Conservation (phyloP, 306 rosid species). For the Nissolia schottii region DNA sequence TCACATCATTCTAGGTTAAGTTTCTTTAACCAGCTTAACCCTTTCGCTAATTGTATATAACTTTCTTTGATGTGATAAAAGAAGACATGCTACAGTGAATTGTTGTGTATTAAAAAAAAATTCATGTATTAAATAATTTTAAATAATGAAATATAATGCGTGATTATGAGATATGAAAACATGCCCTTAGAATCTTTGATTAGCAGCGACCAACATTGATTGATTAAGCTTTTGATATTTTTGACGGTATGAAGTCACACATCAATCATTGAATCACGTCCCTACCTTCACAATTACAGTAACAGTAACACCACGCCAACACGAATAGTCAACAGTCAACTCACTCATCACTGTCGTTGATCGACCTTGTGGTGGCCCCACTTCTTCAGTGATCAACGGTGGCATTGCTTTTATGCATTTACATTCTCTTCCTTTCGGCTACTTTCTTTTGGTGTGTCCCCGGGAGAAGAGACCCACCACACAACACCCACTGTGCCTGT, state of each 20-base stretch:
- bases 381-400: slow-evolving; percentile 20
- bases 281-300: neutral
- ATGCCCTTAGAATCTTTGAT: neutral
- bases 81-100: neutral
- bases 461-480: slow-evolving; percentile 18
- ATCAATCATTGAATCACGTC: neutral
- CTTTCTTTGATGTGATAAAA: too few species aligned
- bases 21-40: too few species aligned
- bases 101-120: too few species aligned
- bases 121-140: too few species aligned
- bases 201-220: neutral
- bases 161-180: neutral
- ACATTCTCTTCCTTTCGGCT: slow-evolving; percentile 29
- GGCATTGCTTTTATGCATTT: slow-evolving; percentile 6
- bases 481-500: slow-evolving; percentile 23
- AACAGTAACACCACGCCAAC: neutral
- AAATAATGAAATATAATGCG: neutral
- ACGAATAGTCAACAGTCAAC: neutral
- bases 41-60: too few species aligned
- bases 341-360: slow-evolving; percentile 27
- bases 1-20: too few species aligned
- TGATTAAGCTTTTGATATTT: neutral
- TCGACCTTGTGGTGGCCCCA: neutral
- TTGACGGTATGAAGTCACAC: neutral
- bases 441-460: slow-evolving; percentile 20